Evolutionary conservation across 2,329 filamentous ascomycete species (phyloP).

Genomic region (Exophiala sideris): DNA sequence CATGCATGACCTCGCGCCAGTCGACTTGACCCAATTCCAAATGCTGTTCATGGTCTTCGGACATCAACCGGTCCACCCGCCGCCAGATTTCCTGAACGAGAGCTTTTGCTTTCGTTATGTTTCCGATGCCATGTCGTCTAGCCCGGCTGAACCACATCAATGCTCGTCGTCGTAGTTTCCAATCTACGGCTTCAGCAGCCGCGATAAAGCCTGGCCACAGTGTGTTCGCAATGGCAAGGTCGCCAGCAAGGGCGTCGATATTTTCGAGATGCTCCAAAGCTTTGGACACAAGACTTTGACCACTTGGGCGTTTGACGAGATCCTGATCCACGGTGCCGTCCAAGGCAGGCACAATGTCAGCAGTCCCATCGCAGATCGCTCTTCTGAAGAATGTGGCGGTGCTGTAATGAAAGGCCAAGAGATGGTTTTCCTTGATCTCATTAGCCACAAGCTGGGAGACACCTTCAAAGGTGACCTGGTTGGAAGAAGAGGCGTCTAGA

Average conservation of each 20-base stretch:
- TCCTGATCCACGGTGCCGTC: not conserved
- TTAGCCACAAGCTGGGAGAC: constrained; percentile 32
- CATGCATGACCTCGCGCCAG: constrained; percentile 9
- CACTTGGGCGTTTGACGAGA: not conserved
- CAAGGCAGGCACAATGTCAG: not conserved
- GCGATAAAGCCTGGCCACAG: constrained; percentile 14
- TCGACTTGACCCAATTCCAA: constrained; percentile 3
- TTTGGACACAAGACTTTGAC: constrained; percentile 6
- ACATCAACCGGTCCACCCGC: constrained; percentile 1
- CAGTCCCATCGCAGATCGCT: not conserved
- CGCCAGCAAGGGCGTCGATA: constrained; percentile 3
- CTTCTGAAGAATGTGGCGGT: constrained; percentile 4
- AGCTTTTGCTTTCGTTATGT: constrained; percentile 5
- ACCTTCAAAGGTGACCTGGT: constrained; percentile 15
- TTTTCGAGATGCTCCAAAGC: constrained; percentile 12
- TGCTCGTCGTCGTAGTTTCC: constrained; percentile 5
- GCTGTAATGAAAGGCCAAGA: constrained; percentile 13
- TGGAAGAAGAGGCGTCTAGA: not conserved
- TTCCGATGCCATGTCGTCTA: constrained; percentile 6
- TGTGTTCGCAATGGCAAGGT: constrained; percentile 1
- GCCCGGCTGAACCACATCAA: constrained; percentile 12
- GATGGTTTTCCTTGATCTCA: constrained; percentile 13
- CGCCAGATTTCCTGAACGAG: constrained; percentile 11
- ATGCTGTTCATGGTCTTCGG: not conserved
- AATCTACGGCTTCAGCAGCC: constrained; percentile 10